phyloP scores from a whole-genome alignment of 2,329 filamentous ascomycete genomes.

The Venturia oleaginea region DNA sequence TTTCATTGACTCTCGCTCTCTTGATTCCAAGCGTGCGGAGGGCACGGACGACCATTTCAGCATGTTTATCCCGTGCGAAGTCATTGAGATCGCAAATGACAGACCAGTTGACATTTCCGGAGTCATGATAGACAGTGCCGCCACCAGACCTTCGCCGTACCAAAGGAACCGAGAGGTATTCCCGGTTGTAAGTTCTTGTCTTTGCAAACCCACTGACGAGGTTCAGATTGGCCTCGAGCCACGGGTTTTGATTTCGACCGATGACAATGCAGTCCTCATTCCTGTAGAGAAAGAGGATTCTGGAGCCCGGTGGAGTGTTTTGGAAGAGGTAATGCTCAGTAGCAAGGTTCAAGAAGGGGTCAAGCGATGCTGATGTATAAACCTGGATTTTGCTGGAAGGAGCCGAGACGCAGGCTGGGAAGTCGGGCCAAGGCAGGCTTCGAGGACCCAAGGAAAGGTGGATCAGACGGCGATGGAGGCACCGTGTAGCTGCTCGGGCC shows the following conservation, averaged over 20 bases:
- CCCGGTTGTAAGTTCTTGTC: neutral
- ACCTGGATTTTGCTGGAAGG: conserved; percentile 49
- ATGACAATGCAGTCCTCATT: conserved; percentile 85
- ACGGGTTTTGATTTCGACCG: conserved; percentile 95
- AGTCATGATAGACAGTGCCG: conserved; percentile 88
- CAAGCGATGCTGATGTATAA: conserved; percentile 58
- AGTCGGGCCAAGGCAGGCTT: neutral
- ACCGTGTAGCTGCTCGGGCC: neutral
- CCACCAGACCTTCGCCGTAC: conserved; percentile 82
- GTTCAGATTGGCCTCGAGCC: conserved; percentile 76
- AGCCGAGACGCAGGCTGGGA: neutral
- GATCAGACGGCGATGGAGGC: neutral
- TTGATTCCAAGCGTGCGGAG: conserved; percentile 51
- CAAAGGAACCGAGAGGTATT: neutral
- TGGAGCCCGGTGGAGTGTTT: conserved; percentile 60
- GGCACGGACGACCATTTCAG: conserved; percentile 86
- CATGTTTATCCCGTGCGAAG: conserved; percentile 81
- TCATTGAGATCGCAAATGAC: conserved; percentile 69
- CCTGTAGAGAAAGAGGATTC: conserved; percentile 76
- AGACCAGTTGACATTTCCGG: conserved; percentile 89
- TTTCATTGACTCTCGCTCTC: conserved; percentile 67
- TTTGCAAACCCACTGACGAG: conserved; percentile 36
- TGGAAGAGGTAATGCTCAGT: conserved; percentile 86
- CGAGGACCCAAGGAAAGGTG: neutral
- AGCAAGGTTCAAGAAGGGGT: conserved; percentile 85